Conservation (phyloP, 306 rosid genomes). For the Malus fusca region DNA sequence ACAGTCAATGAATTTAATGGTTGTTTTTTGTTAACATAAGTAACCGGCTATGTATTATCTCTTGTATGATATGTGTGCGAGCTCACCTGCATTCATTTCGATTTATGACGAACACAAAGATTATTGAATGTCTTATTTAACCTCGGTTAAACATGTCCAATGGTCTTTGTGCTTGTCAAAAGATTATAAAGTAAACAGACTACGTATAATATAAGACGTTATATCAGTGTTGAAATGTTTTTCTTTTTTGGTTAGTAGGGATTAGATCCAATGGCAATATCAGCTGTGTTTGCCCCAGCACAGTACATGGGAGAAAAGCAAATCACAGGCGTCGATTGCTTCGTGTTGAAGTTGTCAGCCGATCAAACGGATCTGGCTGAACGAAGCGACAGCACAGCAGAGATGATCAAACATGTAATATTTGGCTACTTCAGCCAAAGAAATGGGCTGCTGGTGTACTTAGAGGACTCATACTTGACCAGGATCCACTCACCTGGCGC, state of each 20-base stretch:
- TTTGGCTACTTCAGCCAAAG: slow-evolving; percentile 87
- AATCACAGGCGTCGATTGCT: slow-evolving; percentile 61
- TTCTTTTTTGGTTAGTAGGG: slow-evolving; percentile 40
- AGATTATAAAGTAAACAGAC: too few relatives aligned
- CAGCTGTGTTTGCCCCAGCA: slow-evolving; percentile 64
- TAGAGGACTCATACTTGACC: slow-evolving; percentile 83
- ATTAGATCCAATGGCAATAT: slow-evolving; percentile 74
- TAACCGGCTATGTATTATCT: neutral
- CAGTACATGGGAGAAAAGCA: slow-evolving; percentile 83
- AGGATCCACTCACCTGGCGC: slow-evolving; percentile 85
- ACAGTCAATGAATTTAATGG: too few relatives aligned
- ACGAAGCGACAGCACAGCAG: slow-evolving; percentile 83
- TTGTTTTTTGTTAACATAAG: neutral
- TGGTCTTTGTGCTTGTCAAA: too few relatives aligned
- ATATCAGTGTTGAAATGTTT: neutral
- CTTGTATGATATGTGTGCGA: neutral
- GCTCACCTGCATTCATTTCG: neutral
- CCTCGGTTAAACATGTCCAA: neutral
- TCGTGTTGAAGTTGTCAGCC: slow-evolving; percentile 65
- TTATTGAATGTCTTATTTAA: neutral
- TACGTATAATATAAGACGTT: neutral
- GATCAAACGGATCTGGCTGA: slow-evolving; percentile 65
- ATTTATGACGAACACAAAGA: neutral
- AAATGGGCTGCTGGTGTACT: slow-evolving; percentile 59
- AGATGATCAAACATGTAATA: slow-evolving; percentile 82